Base-by-base conservation (phyloP, 495 filamentous ascomycete species). In the Aspergillus conjunctus region DNA sequence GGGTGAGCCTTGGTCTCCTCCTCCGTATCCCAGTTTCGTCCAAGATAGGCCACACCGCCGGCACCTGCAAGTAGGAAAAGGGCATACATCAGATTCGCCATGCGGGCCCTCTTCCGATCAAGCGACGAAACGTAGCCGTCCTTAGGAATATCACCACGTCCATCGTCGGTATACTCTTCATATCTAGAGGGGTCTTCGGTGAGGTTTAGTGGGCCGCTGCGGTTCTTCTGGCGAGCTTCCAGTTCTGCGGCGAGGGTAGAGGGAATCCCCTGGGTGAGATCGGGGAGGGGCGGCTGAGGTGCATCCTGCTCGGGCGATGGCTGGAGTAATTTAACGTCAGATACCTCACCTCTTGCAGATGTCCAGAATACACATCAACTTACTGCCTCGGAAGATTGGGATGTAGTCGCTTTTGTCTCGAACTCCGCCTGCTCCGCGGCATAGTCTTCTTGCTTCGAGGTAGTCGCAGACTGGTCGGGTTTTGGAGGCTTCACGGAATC, bases 251-350 rank as follows among this genome's bases (percentile, higher is more conserved):
- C 79, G 34, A 96, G 79, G 17, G 92, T 96, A 18, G 92, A 96
- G 0, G 92, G 92, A 59, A 97, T 94, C 63, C 92, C 92, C 70
- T 93, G 88, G 8, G 90, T 93, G 21, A 97, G 83, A 69, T 97
- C 92, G 57, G 92, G 92, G 17, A 97, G 81, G 18, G 88, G 87
- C 66, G 82, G 65, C 34, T 70, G 61, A 26, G 75, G 67, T 48
- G 57, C 64, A 63, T 65, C 54, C 30, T 69, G 61, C 26, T 66
- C 56, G 37, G 66, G 57, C 22, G 65, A 56, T 30, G 65, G 60
- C 21, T 70, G 65, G 60, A 70, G 68, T 17, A 71, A 58, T 70
- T 76, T 67, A 48, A 61, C 48, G 69, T 77, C 39, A 15, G 57
- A 44, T 26, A 66, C 51, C 18, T 15, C 21, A 21, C 54, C 75